A percentile compares a stretch with the other conserved stretches of the same genome.
phyloP scores from a whole-genome alignment of 768 basidiomycete genomes.

The Leccinum sublutescens region DNA sequence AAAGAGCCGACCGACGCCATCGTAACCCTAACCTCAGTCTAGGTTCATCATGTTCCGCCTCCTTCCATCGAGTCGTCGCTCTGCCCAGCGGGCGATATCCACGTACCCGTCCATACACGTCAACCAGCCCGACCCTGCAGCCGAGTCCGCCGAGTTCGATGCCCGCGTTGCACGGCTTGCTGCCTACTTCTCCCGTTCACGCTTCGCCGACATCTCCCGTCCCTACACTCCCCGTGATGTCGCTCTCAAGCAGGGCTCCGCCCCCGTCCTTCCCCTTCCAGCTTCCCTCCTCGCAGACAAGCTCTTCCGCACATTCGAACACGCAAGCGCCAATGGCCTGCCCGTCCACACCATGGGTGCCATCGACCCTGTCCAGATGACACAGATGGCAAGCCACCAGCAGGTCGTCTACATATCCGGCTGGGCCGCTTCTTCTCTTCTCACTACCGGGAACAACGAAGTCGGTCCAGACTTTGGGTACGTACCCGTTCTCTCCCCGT shows the following conservation, averaged over 20 bases:
- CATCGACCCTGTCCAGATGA: constrained; percentile 93
- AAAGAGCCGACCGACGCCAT: constrained; percentile 19
- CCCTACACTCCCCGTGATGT: constrained; percentile 80
- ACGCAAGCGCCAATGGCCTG: constrained; percentile 56
- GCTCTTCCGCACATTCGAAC: constrained; percentile 65
- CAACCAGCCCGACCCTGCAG: constrained; percentile 53
- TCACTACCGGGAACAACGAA: constrained; percentile 89
- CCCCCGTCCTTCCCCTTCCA: constrained; percentile 74
- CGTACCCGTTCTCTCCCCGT: constrained; percentile 1
- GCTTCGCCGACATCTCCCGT: constrained; percentile 71
- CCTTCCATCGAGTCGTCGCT: constrained; percentile 2
- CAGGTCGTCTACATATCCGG: constrained; percentile 92
- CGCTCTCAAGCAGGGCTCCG: constrained; percentile 85
- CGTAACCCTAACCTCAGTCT: constrained; percentile 35
- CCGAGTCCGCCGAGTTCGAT: constrained; percentile 59
- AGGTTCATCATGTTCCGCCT: constrained; percentile 27
- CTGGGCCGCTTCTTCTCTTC: constrained; percentile 83
- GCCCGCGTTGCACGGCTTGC: constrained; percentile 62
- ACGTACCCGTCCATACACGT: constrained; percentile 45
- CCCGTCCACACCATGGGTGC: constrained; percentile 93
- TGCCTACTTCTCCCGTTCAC: constrained; percentile 71
- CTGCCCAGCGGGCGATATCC: constrained; percentile 39
- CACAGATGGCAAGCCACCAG: constrained; percentile 85
- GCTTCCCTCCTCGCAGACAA: constrained; percentile 83
- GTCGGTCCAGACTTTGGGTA: constrained; percentile 90